These are phyloP conservation scores for Boletus rufocinnamomeus DNA, from an alignment of 768 basidiomycete species.

Conservation along the genomic window DNA sequence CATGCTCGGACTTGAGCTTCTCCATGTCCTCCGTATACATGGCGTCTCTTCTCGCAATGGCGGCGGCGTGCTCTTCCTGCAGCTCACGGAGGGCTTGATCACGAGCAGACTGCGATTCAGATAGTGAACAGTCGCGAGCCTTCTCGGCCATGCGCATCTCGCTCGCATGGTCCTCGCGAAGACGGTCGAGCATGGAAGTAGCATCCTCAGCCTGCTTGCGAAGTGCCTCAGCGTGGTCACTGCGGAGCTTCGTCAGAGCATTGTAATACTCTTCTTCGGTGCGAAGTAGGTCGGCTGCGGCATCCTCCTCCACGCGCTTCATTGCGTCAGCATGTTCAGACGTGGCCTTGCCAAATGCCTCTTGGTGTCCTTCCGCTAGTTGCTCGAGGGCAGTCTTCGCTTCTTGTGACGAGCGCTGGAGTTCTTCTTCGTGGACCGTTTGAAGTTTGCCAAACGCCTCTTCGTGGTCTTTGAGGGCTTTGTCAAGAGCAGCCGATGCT, in stretches of 20 bases:
- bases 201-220: conserved; percentile 62
- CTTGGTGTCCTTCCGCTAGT: conserved; percentile 56
- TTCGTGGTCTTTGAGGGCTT: conserved; percentile 59
- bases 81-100: conserved; percentile 61
- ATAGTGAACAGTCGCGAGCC: conserved; percentile 68
- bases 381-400: conserved; percentile 50
- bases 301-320: conserved; percentile 63
- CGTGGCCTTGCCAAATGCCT: conserved; percentile 45
- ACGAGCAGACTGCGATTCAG: conserved; percentile 72
- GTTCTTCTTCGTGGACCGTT: conserved; percentile 52
- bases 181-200: conserved; percentile 62
- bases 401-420: conserved; percentile 56
- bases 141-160: conserved; percentile 76
- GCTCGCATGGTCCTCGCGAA: conserved; percentile 75
- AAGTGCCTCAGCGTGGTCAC: conserved; percentile 67
- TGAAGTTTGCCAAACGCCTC: conserved; percentile 58
- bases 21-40: conserved; percentile 67
- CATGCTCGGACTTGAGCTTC: conserved; percentile 64
- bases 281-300: conserved; percentile 56
- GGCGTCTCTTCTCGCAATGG: conserved; percentile 65
- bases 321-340: conserved; percentile 56
- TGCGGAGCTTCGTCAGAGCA: conserved; percentile 72
- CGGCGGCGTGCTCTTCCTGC: conserved; percentile 71
- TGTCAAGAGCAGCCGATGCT: conserved; percentile 45
- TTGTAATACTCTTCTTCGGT: conserved; percentile 86